phyloP scores from a whole-genome alignment of 2,329 filamentous ascomycete genomes.

The Ophiosphaerella narmari region DNA sequence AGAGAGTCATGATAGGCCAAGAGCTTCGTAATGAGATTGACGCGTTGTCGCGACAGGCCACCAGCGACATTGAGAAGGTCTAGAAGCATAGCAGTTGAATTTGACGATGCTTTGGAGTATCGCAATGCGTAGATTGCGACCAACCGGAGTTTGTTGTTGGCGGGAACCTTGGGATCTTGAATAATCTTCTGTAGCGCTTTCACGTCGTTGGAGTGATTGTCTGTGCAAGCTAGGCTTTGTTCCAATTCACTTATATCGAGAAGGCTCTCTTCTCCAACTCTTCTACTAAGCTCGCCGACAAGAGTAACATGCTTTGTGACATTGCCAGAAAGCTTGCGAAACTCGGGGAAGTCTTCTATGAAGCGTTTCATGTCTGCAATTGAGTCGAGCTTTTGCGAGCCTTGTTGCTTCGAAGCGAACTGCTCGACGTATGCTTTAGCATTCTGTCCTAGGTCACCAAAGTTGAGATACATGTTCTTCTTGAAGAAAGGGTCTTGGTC shows the following conservation, averaged over 20 bases:
- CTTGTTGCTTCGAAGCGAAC: slow-evolving; percentile 97
- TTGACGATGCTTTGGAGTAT: slow-evolving; percentile 85
- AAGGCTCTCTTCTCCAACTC: slow-evolving; percentile 82
- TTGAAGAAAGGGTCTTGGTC: slow-evolving; percentile 99
- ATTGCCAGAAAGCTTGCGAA: slow-evolving; percentile 93
- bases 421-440: slow-evolving; percentile 99
- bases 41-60: slow-evolving; percentile 74
- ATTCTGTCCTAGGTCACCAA: slow-evolving; percentile 91
- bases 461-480: slow-evolving; percentile 99
- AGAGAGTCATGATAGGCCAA: slow-evolving; percentile 85
- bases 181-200: slow-evolving; percentile 90
- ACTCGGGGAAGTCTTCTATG: slow-evolving; percentile 98
- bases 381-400: slow-evolving; percentile 92
- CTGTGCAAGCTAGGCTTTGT: slow-evolving; percentile 94
- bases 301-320: slow-evolving; percentile 98
- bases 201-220: slow-evolving; percentile 89
- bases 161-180: slow-evolving; percentile 74
- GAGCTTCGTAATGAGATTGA: slow-evolving; percentile 80
- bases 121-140: slow-evolving; percentile 94
- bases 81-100: slow-evolving; percentile 79
- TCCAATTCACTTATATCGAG: slow-evolving; percentile 98
- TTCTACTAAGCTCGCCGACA: slow-evolving; percentile 88
- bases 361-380: slow-evolving; percentile 99
- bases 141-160: slow-evolving; percentile 83
- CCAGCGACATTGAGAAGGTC: slow-evolving; percentile 85